Conservation (phyloP, 2,329 filamentous ascomycete genomes). For the Monosporascus sp. region DNA sequence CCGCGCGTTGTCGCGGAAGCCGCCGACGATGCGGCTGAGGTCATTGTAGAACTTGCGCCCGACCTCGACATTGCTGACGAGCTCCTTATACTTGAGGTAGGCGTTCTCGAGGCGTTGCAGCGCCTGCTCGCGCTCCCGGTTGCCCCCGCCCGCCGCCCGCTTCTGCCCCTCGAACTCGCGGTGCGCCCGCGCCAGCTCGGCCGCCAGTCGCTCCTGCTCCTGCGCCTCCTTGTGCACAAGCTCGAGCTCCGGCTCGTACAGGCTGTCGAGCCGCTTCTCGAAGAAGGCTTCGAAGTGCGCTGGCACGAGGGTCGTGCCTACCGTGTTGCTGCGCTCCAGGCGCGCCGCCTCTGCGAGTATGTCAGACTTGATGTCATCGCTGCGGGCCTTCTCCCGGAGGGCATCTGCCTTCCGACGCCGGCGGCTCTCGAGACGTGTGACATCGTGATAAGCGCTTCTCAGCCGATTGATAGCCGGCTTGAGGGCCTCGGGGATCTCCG, state of each 20-base stretch:
- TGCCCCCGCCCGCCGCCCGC: conserved; percentile 56
- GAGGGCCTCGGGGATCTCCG: conserved; percentile 73
- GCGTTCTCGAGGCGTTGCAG: conserved; percentile 85
- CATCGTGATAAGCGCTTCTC: conserved; percentile 77
- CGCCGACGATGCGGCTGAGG: conserved; percentile 76
- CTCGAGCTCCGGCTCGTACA: conserved; percentile 75
- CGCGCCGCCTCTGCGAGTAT: conserved; percentile 78
- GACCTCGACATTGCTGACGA: conserved; percentile 84
- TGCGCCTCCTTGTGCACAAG: conserved; percentile 64
- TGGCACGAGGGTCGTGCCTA: conserved; percentile 73
- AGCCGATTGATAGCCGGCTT: conserved; percentile 74
- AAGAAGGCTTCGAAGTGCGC: conserved; percentile 92
- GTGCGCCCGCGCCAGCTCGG: conserved; percentile 69
- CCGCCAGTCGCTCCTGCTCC: conserved; percentile 70
- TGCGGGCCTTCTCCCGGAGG: conserved; percentile 71
- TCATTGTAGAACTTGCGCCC: conserved; percentile 98
- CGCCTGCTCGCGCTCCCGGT: conserved; percentile 75
- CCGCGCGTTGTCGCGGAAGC: conserved; percentile 71
- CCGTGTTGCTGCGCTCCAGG: conserved; percentile 76
- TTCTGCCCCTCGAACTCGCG: conserved; percentile 68
- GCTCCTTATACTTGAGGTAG: conserved; percentile 94
- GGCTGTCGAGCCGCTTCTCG: conserved; percentile 66
- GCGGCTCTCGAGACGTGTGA: conserved; percentile 75
- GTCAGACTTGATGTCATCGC: conserved; percentile 83
- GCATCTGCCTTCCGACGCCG: conserved; percentile 74